Conservation (phyloP, 371 early-diverging fungal genomes). For the Rhizopus microsporus region DNA sequence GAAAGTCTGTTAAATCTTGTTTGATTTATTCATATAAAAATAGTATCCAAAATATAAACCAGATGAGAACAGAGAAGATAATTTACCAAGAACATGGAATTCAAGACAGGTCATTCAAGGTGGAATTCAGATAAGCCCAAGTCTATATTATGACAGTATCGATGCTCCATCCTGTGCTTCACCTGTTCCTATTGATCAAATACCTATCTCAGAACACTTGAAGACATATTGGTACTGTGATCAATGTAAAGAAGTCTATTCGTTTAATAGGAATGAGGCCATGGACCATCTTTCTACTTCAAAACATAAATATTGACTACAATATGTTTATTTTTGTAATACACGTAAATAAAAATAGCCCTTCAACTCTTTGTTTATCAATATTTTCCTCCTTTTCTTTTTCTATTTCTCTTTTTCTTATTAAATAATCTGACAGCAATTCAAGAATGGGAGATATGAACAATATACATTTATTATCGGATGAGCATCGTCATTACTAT, state of each 20-base stretch:
- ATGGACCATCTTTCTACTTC: slow-evolving; percentile 12
- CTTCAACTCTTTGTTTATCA: neutral
- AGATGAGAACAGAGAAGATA: slow-evolving; percentile 14
- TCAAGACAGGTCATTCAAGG: slow-evolving; percentile 40
- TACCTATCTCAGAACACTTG: slow-evolving; percentile 24
- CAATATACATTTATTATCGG: too few species aligned
- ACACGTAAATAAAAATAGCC: neutral
- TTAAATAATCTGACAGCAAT: too few species aligned
- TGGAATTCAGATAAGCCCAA: slow-evolving; percentile 40
- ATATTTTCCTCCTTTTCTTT: neutral
- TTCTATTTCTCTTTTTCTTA: neutral
- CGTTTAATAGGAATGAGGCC: slow-evolving; percentile 16
- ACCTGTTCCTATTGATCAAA: slow-evolving; percentile 28
- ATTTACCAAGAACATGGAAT: slow-evolving; percentile 45
- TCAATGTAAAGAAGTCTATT: slow-evolving; percentile 17
- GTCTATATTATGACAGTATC: slow-evolving; percentile 37
- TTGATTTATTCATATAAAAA: neutral
- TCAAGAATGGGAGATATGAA: too few species aligned
- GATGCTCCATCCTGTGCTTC: slow-evolving; percentile 36
- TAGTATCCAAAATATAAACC: slow-evolving; percentile 44
- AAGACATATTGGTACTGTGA: slow-evolving; percentile 46
- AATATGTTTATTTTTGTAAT: too few species aligned
- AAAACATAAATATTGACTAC: neutral
- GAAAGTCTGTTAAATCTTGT: neutral
- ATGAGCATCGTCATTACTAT: slow-evolving; percentile 11